Base-by-base conservation (phyloP, 192 early-diverging fungal genomes). In the Dimargaris verticillata region DNA sequence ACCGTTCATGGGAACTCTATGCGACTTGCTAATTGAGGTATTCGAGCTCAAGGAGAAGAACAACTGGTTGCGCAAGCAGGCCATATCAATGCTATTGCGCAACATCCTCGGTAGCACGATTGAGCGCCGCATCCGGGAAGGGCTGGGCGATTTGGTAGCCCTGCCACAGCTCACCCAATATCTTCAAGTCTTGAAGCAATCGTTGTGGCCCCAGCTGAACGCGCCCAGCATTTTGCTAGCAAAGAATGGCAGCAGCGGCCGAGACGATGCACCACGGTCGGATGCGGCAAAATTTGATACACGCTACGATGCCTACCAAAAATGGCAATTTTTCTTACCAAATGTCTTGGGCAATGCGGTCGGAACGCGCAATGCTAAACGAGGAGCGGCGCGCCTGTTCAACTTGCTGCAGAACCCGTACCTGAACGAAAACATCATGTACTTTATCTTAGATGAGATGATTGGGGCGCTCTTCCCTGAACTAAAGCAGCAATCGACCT, bases 41-140 rank as follows among this genome's bases (percentile, higher is more conserved):
- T 96, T 96, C 76, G 93, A 93, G n/a, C 72, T 96, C 41, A 83
- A 85, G 65, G 84, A 82, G 54, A 78, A 80, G 44, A 86, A 83
- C 66, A 95, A 93, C 67, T 95, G 88, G 87, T 70, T 94, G 33
- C 78, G 92, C 9, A 74, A 87, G 60, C 85, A 92, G 60, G 89
- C 93, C 4, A 80, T 96, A 14, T 82, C 83, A 2, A 79, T 93
- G 14, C 77, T 93, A 0, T 66, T 96, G 45, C 88, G 94, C 33
- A 87, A 92, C 45, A 76, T 96, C 3, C 72, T 94, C 53, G 92
- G 89, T 51, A 92, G 86, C 42, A 77, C 89, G 0, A 84, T 96
- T 44, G 91, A 96, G 69, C 77, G 88, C 64, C 76, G 80, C 11
- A 60, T 81, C 42, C 68, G 70, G 33, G 68, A 78, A 24, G 24